Evolutionary conservation across 148 eudicot genomes (phyloP), one percentile per base, ranked within the genome.

Genomic region (Vaccinium corymbosum): DNA sequence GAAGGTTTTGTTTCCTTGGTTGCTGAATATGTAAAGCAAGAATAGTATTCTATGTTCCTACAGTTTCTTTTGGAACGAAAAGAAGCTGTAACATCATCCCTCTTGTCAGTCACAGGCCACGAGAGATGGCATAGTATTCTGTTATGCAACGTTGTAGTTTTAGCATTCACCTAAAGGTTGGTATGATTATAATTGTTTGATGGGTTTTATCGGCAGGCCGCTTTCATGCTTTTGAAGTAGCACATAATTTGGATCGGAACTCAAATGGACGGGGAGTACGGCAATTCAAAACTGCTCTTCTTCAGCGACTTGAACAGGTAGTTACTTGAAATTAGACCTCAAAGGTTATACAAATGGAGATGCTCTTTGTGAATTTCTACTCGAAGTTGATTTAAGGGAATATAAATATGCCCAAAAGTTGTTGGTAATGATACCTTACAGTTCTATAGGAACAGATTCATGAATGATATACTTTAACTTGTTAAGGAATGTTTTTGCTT

Each of bases 241-340:
- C 99, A 38, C 99, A 97, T 89, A 90, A 93, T 83, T 88, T 93
- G 98, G 99, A 97, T 87, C 87, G 90, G 73, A 91, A 93, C 80
- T 97, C 99, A 71, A 91, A 89, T 84, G 99, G 97, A 0, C 94
- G 99, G 61, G 98, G 99, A 80, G 99, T 97, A 77, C 92, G 97
- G 25, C 98, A 97, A 86, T 97, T 97, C 80, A 97, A 97, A 90
- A 97, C 99, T 83, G 85, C 94, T 53, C 91, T 97, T 72, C 99
- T 97, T 88, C 99, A 97, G 90, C 87, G 97, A 75, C 98, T 97
- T 76, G 95, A 94, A 83, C 95, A 88, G 95, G 99, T 97, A 88
- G 38, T 50, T 35, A 29, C 78, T 80, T 2, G 38, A 71, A 16
- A 71, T 38, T 25, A 70, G 55, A 32, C 50, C 17, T 53, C 17